phyloP scores from a whole-genome alignment of 805 yeast genomes.

The Yarrowia yakushimensis region DNA sequence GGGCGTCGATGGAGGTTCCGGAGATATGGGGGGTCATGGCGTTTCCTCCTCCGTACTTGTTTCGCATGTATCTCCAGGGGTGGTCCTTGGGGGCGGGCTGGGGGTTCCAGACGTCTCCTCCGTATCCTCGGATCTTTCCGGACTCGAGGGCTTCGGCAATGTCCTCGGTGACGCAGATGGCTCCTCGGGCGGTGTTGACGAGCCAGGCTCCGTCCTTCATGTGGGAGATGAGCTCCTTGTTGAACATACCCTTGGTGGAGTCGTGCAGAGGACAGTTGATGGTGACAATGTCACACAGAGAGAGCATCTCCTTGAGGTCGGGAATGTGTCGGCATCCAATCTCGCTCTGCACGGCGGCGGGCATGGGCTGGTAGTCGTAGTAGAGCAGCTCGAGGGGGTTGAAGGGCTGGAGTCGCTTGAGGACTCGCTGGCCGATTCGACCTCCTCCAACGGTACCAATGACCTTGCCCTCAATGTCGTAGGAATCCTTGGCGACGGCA shows the following conservation, averaged over 20 bases:
- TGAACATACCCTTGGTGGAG: constrained; percentile 21
- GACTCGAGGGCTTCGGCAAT: constrained; percentile 46
- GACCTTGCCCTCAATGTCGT: constrained; percentile 41
- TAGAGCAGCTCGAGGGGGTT: constrained; percentile 51
- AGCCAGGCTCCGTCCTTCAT: constrained; percentile 53
- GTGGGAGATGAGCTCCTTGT: constrained; percentile 14
- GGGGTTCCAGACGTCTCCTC: constrained; percentile 49
- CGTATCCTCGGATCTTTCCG: constrained; percentile 53
- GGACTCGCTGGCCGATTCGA: constrained; percentile 57
- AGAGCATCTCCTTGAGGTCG: constrained; percentile 30
- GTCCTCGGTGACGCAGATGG: constrained; percentile 53
- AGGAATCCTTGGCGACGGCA: constrained; percentile 48
- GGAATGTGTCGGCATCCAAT: constrained; percentile 45
- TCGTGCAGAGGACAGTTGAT: constrained; percentile 22
- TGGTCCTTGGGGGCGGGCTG: constrained; percentile 55
- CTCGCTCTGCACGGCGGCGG: constrained; percentile 45
- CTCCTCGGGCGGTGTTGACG: constrained; percentile 63
- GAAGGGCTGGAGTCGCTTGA: constrained; percentile 49
- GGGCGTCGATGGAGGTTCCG: constrained; percentile 79
- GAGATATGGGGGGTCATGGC: constrained; percentile 84
- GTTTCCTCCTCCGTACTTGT: constrained; percentile 68
- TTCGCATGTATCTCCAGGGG: constrained; percentile 70
- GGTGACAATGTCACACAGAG: constrained; percentile 7
- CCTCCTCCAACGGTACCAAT: constrained; percentile 63
- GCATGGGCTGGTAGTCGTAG: constrained; percentile 49